These are phyloP conservation scores for Globisporangium spinosum DNA, from an alignment of 352 stramenopile genomes.

Conservation along the genomic window DNA sequence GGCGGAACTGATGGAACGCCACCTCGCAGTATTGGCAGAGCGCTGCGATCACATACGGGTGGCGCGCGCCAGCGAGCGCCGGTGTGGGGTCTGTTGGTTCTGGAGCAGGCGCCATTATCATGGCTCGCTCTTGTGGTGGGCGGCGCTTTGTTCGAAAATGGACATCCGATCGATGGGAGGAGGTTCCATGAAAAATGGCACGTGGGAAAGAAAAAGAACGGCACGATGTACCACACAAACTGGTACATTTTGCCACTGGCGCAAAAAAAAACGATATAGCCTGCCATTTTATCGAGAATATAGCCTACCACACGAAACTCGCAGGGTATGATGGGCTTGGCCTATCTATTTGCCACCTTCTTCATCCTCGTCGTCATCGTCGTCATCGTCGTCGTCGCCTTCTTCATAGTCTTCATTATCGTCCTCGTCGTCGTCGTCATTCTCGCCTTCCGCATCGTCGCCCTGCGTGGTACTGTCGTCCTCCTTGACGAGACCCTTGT, in stretches of 20 bases:
- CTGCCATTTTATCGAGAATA: constrained; percentile 2
- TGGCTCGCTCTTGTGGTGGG: background rate
- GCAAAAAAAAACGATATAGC: constrained; percentile 2
- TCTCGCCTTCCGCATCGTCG: constrained; percentile 41
- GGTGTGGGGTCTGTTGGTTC: background rate
- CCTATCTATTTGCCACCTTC: constrained; percentile 7
- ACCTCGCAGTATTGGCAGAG: constrained; percentile 46
- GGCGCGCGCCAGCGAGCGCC: background rate
- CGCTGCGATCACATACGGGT: background rate
- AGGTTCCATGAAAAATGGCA: background rate
- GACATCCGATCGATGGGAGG: background rate
- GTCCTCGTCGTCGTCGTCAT: constrained; percentile 39
- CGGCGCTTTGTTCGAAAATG: constrained; percentile 5
- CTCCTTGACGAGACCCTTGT: constrained; percentile 68
- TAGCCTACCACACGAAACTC: background rate
- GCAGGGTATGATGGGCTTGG: background rate
- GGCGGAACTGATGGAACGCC: constrained; percentile 38
- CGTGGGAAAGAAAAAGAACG: background rate
- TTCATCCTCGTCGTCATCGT: constrained; percentile 11
- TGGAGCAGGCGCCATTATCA: background rate
- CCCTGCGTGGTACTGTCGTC: constrained; percentile 39
- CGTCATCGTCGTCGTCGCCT: constrained; percentile 25
- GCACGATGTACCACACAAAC: background rate
- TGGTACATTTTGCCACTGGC: background rate
- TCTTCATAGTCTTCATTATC: constrained; percentile 32